Base-by-base conservation (phyloP, 2,329 filamentous ascomycete species). In the Cladosporium sp. region DNA sequence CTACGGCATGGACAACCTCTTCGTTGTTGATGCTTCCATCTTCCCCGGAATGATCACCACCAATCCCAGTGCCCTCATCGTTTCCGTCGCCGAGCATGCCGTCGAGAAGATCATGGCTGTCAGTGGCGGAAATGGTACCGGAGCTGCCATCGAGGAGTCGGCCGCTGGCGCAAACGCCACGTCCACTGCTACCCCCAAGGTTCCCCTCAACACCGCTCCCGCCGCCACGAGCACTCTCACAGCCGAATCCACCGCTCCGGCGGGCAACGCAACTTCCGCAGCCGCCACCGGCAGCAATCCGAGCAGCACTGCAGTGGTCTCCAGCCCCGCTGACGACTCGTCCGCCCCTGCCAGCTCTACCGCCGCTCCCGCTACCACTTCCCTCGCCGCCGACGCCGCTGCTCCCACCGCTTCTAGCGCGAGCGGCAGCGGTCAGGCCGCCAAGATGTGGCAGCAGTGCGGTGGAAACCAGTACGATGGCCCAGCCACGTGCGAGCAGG, bases 11-110 rank as follows among this genome's bases (percentile, higher is more conserved):
- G 81, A 85, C 61, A 86, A 86, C 68, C 71, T 86, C 42, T 85
- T 83, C 61, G 79, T 86, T 11, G 81, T 87, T 3, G 84, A 87
- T 61, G 84, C 80, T 0, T 80, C 78, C 56, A 83, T 87, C 61
- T 85, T 86, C 70, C 84, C 85, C 0, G 84, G 85, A 57, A 79
- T 86, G 59, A 76, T 83, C 2, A 83, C 82, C 0, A 81, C 83
- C 14, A 89, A 89, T 68, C 85, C 85, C 1, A 79, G 81, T 44
- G 78, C 82, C 1, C 77, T 81, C 37, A 80, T 86, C 59, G 82
- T 86, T 64, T 74, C 82, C 34, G 81, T 77, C 14, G 79, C 83
- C 14, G 84, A 87, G 72, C 76, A 77, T 40, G 82, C 82, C 8
- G 76, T 76, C 4, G 73, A 74, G 58, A 76, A 69, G 59, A 79